Base-by-base conservation (phyloP, 2,329 filamentous ascomycete genomes). In the Pyricularia grisea region DNA sequence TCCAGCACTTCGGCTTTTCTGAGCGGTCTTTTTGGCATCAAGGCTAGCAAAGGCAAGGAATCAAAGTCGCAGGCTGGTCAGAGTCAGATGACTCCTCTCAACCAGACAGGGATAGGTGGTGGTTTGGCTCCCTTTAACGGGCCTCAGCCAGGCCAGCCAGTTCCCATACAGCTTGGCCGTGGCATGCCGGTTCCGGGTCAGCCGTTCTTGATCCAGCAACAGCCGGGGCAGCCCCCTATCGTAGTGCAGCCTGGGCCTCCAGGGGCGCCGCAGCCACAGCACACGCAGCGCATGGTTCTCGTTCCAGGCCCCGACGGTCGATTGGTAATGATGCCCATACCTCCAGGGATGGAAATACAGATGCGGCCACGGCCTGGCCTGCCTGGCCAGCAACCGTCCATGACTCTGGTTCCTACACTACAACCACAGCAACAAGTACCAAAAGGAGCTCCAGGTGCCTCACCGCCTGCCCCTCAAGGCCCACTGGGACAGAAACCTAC, bases 391-490 rank as follows among this genome's bases (percentile, higher is more conserved):
- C 67, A 42, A 68, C 67, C 58, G 25, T 60, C 60, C 2, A 63
- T 63, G 60, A 63, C 60, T 3, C 25, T 55, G 65, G 36, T 67
- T 55, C 65, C 65, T 31, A 55, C 50, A 23, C 65, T 55, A 11
- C 69, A 71, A 25, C 69, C 70, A 31, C 71, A 71, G 42, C 31
- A 63, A 58, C 68, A 66, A 23, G 61, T 36, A n/a, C 42, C 60
- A 27, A 58, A 61, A 60, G 60, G 60, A 25, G 23, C 9, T 2
- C 60, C 60, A 9, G 60, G 25, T 17, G 3, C 60, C 9, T 63
- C 60, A 20, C 60, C 60, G 2, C 60, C 60, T 2, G 60, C 7
- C 7, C 60, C 60, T 30, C 60, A 27, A 63, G 60, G 25, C 10
- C 14, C 60, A 63, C 25, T 12, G 2, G 60, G 60, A 3, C 60